phyloP scores from a whole-genome alignment of 768 basidiomycete species.

The Russula lepida region DNA sequence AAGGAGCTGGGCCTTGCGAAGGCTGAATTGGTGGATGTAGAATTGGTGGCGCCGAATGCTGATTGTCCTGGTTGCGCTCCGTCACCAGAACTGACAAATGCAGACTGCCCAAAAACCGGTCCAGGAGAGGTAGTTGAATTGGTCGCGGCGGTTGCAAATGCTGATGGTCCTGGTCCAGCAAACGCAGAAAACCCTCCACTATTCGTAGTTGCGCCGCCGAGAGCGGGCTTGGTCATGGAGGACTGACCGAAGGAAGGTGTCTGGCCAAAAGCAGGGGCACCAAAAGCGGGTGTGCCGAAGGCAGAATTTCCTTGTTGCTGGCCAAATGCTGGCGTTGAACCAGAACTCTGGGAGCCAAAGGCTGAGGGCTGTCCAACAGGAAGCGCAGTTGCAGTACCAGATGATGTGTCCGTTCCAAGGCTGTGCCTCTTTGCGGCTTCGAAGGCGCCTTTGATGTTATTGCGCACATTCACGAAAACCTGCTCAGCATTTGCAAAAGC shows the following conservation, averaged over 20 bases:
- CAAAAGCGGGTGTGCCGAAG: slow-evolving; percentile 30
- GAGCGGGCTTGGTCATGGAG: slow-evolving; percentile 16
- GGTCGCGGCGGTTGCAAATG: slow-evolving; percentile 9
- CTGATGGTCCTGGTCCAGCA: slow-evolving; percentile 17
- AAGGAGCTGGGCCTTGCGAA: slow-evolving; percentile 29
- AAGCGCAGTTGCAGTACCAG: slow-evolving; percentile 18
- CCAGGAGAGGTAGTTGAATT: slow-evolving; percentile 1
- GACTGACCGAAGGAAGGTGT: slow-evolving; percentile 24
- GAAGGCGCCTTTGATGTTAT: slow-evolving; percentile 31
- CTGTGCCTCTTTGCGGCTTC: slow-evolving; percentile 45
- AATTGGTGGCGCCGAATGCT: slow-evolving; percentile 20
- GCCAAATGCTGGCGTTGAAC: slow-evolving; percentile 4
- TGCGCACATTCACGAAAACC: slow-evolving; percentile 36
- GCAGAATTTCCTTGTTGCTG: slow-evolving; percentile 30
- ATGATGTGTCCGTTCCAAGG: slow-evolving; percentile 17
- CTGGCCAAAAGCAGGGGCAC: slow-evolving; percentile 25
- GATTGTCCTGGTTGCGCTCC: slow-evolving; percentile 6
- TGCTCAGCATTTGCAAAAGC: slow-evolving; percentile 46
- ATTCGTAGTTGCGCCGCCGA: slow-evolving; percentile 2
- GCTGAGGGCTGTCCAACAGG: slow-evolving; percentile 29
- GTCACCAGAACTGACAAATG: slow-evolving; percentile 4
- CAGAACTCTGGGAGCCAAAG: slow-evolving; percentile 27
- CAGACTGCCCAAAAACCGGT: slow-evolving; percentile 24
- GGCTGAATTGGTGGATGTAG: slow-evolving; percentile 25
- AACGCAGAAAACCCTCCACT: slow-evolving; percentile 18